Evolutionary conservation across 495 filamentous ascomycete genomes (phyloP).

Genomic region (Haplographium delicatum): DNA sequence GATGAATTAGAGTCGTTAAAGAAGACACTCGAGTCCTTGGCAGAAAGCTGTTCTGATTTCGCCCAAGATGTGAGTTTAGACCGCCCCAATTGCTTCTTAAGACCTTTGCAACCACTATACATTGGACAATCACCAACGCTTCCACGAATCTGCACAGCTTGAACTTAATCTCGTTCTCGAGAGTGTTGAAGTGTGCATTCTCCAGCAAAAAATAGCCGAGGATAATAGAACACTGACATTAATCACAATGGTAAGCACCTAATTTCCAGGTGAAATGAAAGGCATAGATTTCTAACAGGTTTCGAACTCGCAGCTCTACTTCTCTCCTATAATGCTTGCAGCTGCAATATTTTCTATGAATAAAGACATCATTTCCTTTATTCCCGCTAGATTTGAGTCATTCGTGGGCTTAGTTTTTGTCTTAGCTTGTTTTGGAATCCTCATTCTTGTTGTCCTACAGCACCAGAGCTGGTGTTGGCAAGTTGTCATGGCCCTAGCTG

Average conservation of each 20-base stretch:
- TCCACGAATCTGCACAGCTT: not conserved
- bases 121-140: not conserved
- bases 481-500: not conserved
- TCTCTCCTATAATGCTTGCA: not conserved
- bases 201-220: constrained; percentile 1
- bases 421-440: not conserved
- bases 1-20: not conserved
- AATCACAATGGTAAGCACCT: constrained; percentile 1
- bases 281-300: not conserved
- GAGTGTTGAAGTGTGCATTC: not conserved
- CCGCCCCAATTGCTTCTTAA: not conserved
- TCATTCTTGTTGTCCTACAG: not conserved
- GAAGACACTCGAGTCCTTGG: not conserved
- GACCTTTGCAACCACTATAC: not conserved
- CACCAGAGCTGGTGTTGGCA: not conserved
- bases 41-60: constrained; percentile 2
- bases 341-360: not conserved
- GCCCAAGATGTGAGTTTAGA: constrained; percentile 1
- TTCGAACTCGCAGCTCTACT: not conserved
- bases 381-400: not conserved
- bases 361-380: not conserved
- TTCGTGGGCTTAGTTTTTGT: not conserved
- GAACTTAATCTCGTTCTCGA: constrained; percentile 1
- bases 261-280: not conserved
- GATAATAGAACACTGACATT: not conserved